Base-by-base conservation (phyloP, 148 eudicot species). In the Agrostemma githago region DNA sequence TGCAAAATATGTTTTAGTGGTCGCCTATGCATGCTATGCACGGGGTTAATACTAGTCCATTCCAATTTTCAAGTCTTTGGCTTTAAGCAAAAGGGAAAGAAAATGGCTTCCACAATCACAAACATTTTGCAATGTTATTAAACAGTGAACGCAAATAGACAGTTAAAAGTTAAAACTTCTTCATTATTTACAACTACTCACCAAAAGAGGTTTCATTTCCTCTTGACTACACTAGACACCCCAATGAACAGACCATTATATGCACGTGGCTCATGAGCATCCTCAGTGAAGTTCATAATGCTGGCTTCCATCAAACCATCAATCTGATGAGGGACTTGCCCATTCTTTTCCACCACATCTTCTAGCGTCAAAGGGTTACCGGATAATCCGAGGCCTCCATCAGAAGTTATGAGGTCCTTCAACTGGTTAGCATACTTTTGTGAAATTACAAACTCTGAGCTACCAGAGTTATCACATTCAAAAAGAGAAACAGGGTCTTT, bases 321-420 rank as follows among this genome's bases (percentile, higher is more conserved):
- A 0, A 87, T 74, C 77, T 51, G 65, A 66, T 53, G 74, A 66
- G 57, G 20, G 58, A 14, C 7, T 14, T 48, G 72, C 40, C 57
- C 79, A 53, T 72, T 65, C 65, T n/a, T 66, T 67, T 61, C 67
- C 71, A 75, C 72, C n/a, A 42, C 72, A 76, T 71, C 74, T 43
- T 73, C 34, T 26, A 26, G 74, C 73, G 77, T 54, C 6, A 62
- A 60, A 37, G 39, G 8, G 44, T 41, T 42, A 41, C 42, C n/a
- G 59, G 75, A 77, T 26, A 68, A 53, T 66, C 74, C 59, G 26
- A 15, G 46, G 67, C 73, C 72, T 72, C 70, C 90, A 68, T 79
- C 80, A 72, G 68, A 84, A 77, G 72, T 75, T n/a, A 84, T 67
- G 81, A 91, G 77, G 63, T 85, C 89, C 78, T 68, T 85, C 77